Base-by-base conservation (phyloP, 2,329 filamentous ascomycete species). In the Plenodomus biglobosus region DNA sequence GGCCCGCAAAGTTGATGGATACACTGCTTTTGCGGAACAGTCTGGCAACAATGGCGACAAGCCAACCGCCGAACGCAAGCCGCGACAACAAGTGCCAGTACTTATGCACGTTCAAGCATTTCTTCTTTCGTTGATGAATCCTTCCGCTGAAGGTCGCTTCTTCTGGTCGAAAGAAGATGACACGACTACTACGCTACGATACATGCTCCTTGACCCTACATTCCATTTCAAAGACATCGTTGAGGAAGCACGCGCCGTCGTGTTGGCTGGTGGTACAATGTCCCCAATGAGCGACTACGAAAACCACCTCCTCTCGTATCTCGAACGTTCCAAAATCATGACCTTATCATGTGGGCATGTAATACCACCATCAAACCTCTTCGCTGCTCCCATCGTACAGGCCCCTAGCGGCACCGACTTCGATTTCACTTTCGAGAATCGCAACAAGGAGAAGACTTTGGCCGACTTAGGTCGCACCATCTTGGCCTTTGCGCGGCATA, bases 241-340 rank as follows among this genome's bases (percentile, higher is more conserved):
- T 1, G 85, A 89, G 22, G 85, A 88, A 53, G 90, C 94, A 0
- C 81, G 91, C 48, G 89, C 92, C 1, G 88, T 99, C 3, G 87
- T 99, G 36, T 77, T 99, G 3, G 94, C 92, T 0, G 94, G 94
- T 48, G 94, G 94, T 18, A 99, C 94, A 20, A 97, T 99, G 94
- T 95, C 94, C 2, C 94, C 94, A 0, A 95, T 97, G 76, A 83
- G 86, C 19, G 94, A 97, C 73, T 99, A 96, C 72, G 85, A 82
- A 30, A 81, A 87, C 3, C 89, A 96, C 61, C 78, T 99, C 0
- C 94, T 99, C 53, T 88, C 92, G 0, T 86, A 88, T 40, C 71
- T 96, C 0, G 68, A 81, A 0, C 59, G 78, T 0, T 72, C 76
- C 0, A 83, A 83, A 47, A 81, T 97, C 38, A 85, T 81, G 8